These are phyloP conservation scores for Golubevia sp. DNA, from an alignment of 1,284 basidiomycete genomes.

Conservation along the genomic window DNA sequence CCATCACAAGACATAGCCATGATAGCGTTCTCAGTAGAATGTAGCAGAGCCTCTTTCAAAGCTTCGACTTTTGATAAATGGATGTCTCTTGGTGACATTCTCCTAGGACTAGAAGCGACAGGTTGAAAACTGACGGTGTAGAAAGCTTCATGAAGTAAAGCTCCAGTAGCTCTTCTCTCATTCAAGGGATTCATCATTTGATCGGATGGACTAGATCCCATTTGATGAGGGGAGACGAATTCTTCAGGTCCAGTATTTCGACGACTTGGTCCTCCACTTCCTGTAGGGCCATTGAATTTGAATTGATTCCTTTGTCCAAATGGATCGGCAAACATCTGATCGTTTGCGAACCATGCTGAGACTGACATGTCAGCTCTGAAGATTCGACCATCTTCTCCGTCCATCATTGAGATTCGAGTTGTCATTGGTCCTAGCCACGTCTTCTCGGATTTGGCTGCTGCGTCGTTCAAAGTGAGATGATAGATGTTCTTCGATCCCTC, in stretches of 20 bases:
- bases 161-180: neutral
- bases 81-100: slow-evolving; percentile 27
- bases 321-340: slow-evolving; percentile 25
- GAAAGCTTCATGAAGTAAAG: slow-evolving; percentile 37
- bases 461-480: slow-evolving; percentile 34
- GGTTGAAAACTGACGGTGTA: slow-evolving; percentile 40
- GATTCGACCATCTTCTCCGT: slow-evolving; percentile 23
- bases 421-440: slow-evolving; percentile 28
- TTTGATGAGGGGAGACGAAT: too few species aligned
- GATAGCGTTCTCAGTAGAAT: slow-evolving; percentile 36
- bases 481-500: slow-evolving; percentile 14
- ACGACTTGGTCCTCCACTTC: too few species aligned
- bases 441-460: slow-evolving; percentile 11
- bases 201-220: too few species aligned
- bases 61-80: slow-evolving; percentile 24
- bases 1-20: slow-evolving; percentile 42
- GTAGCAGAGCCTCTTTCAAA: slow-evolving; percentile 33
- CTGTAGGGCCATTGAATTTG: neutral
- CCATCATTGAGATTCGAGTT: slow-evolving; percentile 37
- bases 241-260: too few species aligned
- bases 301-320: neutral
- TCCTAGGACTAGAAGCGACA: neutral
- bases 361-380: slow-evolving; percentile 37
- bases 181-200: too few species aligned
- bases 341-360: slow-evolving; percentile 48